Base-by-base conservation (phyloP, 768 basidiomycete genomes). In the Lepiota venenata region DNA sequence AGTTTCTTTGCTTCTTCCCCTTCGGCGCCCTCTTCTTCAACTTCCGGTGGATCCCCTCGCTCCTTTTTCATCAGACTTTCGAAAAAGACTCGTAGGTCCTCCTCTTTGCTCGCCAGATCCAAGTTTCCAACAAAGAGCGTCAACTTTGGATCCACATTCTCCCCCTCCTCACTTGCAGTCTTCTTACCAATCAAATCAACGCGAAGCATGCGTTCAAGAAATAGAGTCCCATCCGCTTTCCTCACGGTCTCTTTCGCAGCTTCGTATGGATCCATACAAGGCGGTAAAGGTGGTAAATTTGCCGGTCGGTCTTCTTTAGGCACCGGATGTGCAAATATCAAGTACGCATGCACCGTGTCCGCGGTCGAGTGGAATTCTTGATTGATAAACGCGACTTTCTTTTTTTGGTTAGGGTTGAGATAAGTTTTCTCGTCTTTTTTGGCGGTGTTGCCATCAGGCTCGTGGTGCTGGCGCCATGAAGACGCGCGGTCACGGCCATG, bases 311-410 rank as follows among this genome's bases (percentile, higher is more conserved):
- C 63, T 15, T 71, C 65, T 3, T 61, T 52, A 9, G 79, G 78
- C 3, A 64, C 56, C 7, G 83, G 78, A 62, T 93, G 83, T 0
- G 91, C 91, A 66, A 98, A 93, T 16, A 98, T 93, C 44, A 96
- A 70, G 67, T 99, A 99, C 0, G 92, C 91, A 63, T 94, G 91
- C 55, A 91, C 81, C 15, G 82, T 78, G 60, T 83, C 84, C 3
- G 87, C 85, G 32, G 81, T 78, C 2, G 84, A 74, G 69, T 98
- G 93, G 63, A 98, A 83, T 61, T 96, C 92, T 50, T 86, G 85
- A 64, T 93, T 91, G 66, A 98, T 97, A 68, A 94, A 97, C 0
- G 93, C 91, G 50, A 98, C 83, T 59, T 87, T 90, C 72, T 95
- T 91, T 76, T 96, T 98, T 70, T 97, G 90, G 47, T 78, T 79